A percentile compares a stretch with the other conserved stretches of the same genome.
phyloP scores from a whole-genome alignment of 73 alveolate species.

The Uronychia setigera region DNA sequence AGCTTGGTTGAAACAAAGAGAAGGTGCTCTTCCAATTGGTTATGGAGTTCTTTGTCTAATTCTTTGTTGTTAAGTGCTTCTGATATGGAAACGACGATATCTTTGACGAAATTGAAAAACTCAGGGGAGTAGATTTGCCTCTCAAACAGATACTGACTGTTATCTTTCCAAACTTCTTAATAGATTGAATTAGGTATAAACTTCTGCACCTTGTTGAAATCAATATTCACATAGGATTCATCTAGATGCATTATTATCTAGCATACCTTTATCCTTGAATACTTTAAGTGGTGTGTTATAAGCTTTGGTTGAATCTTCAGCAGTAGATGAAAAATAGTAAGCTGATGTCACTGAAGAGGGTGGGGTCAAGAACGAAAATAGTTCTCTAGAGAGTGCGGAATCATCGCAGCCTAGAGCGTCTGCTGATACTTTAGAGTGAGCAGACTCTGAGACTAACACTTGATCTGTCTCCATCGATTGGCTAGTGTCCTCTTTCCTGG shows the following conservation, averaged over 20 bases:
- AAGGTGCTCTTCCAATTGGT: neutral
- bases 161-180: slow-evolving; percentile 37
- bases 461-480: neutral
- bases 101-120: slow-evolving; percentile 41
- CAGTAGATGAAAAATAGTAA: slow-evolving; percentile 2
- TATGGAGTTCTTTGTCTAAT: neutral
- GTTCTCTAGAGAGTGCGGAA: slow-evolving; percentile 57
- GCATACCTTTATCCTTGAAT: too few species aligned
- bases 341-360: slow-evolving; percentile 4
- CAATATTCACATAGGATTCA: slow-evolving; percentile 21
- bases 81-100: neutral
- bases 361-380: slow-evolving; percentile 13
- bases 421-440: slow-evolving; percentile 20
- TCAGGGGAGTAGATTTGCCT: slow-evolving; percentile 49
- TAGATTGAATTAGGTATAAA: slow-evolving; percentile 12
- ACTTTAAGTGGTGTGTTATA: slow-evolving; percentile 27
- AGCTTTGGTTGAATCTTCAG: slow-evolving; percentile 17
- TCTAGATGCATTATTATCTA: slow-evolving; percentile 2
- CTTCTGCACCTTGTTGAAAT: slow-evolving; percentile 12
- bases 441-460: too few species aligned
- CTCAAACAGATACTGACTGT: slow-evolving; percentile 36
- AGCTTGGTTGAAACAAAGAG: slow-evolving; percentile 21
- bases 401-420: slow-evolving; percentile 53
- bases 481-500: neutral
- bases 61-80: neutral